Evolutionary conservation across 2,329 filamentous ascomycete genomes (phyloP), one percentile per base, ranked within the genome.

Genomic region (Colletotrichum somersetense): DNA sequence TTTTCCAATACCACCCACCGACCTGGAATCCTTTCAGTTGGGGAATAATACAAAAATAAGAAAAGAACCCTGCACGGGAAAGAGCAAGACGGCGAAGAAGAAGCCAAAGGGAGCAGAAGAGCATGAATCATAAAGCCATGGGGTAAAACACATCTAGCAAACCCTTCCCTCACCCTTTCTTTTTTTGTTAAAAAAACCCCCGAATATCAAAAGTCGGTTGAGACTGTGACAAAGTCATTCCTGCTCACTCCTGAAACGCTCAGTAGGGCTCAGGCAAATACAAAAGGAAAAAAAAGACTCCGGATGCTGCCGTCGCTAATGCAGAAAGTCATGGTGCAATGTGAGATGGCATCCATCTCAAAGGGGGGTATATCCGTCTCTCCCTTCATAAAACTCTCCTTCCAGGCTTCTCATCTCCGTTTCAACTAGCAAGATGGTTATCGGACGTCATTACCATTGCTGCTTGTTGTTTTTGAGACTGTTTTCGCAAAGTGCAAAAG

Each of bases 371-470:
- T 72, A 71, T 73, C 66, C 59, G 11, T 71, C 67, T 4, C 23
- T 57, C 50, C 35, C 50, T 48, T 61, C 2, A 33, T 35, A 10
- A 59, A n/a, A 35, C 46, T 64, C 33, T 53, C 42, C 55, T n/a
- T 55, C 26, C 44, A 26, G 6, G 7, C 42, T 16, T 16, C 42
- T 56, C 18, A n/a, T 66, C 20, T 40, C 48, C 50, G n/a, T 66
- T 64, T 33, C 14, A 50, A 73, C 67, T 56, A 62, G 61, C 26
- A 53, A 65, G 67, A 66, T 56, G 46, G 66, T 52, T 62, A 48
- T 35, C 16, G 46, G 76, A 75, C 68, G 77, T 68, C 73, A 66
- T 66, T 58, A 58, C 42, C 23, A 3, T 75, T 73, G 74, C 69
- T 59, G 69, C 65, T 59, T 68, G 58, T 57, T 38, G n/a, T 46